phyloP scores from a whole-genome alignment of 805 yeast genomes.

The Zygosaccharomyces rouxii region DNA sequence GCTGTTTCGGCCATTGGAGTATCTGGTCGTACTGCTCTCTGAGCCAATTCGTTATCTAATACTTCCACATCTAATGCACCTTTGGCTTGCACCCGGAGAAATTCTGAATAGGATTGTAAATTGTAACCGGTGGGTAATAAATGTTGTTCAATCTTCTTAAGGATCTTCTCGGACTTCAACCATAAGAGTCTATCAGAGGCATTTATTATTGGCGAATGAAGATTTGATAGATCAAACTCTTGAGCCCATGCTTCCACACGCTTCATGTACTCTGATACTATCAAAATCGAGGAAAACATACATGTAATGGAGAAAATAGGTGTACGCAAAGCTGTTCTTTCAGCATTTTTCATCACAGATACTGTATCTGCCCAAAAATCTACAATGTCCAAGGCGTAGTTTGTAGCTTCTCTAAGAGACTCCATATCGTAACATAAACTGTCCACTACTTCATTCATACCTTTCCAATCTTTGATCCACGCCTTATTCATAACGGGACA shows the following conservation, averaged over 20 bases:
- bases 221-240: constrained; percentile 26
- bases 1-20: constrained; percentile 42
- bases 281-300: constrained; percentile 56
- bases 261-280: constrained; percentile 59
- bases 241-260: constrained; percentile 52
- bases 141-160: constrained; percentile 57
- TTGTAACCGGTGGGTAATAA: constrained; percentile 50
- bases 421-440: constrained; percentile 51
- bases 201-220: constrained; percentile 31
- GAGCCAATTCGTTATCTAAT: constrained; percentile 47
- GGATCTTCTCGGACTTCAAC: constrained; percentile 57
- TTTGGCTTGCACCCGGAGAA: constrained; percentile 52
- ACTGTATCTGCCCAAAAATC: constrained; percentile 70
- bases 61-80: constrained; percentile 53
- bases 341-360: constrained; percentile 60
- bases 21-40: constrained; percentile 44
- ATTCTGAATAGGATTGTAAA: constrained; percentile 51
- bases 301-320: constrained; percentile 75
- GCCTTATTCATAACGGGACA: constrained; percentile 58
- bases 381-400: constrained; percentile 53
- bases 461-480: constrained; percentile 64
- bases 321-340: constrained; percentile 62
- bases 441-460: constrained; percentile 53
- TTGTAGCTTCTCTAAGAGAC: constrained; percentile 59
- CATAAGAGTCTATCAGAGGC: constrained; percentile 57